phyloP scores from a whole-genome alignment of 169 alveolate genomes.

The Miamiensis avidus region DNA sequence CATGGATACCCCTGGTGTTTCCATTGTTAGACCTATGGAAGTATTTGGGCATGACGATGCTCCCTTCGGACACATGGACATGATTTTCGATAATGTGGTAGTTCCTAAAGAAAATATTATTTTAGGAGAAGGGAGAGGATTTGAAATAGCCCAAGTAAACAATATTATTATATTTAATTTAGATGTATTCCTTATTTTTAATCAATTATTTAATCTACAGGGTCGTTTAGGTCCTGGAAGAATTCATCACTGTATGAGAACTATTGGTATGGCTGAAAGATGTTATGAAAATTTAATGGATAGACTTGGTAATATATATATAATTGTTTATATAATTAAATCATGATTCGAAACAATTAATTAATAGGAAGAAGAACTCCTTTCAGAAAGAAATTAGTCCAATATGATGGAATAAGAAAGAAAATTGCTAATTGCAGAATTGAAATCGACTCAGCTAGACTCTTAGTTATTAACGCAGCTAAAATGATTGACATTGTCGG shows the following conservation, averaged over 20 bases:
- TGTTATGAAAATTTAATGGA: slow-evolving; percentile 38
- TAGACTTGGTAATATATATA: slow-evolving; percentile 13
- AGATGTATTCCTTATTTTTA: too few species aligned
- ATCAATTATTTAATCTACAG: too few species aligned
- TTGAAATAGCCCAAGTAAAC: slow-evolving; percentile 71
- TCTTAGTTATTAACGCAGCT: slow-evolving; percentile 31
- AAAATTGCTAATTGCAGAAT: slow-evolving; percentile 10
- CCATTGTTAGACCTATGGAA: slow-evolving; percentile 56
- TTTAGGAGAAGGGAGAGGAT: slow-evolving; percentile 71
- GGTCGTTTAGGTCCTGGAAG: slow-evolving; percentile 76
- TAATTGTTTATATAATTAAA: too few species aligned
- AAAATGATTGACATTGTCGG: slow-evolving; percentile 36
- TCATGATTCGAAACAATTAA: neutral
- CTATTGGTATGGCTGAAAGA: slow-evolving; percentile 58
- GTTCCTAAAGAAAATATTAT: slow-evolving; percentile 52
- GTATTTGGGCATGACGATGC: slow-evolving; percentile 67
- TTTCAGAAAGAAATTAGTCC: slow-evolving; percentile 13
- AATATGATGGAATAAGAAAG: slow-evolving; percentile 7
- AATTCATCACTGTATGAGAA: slow-evolving; percentile 72
- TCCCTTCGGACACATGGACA: slow-evolving; percentile 68
- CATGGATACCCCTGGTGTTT: slow-evolving; percentile 59
- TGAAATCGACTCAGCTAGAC: slow-evolving; percentile 25
- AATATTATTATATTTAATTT: too few species aligned
- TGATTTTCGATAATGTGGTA: slow-evolving; percentile 50
- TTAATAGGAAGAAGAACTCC: slow-evolving; percentile 22